A percentile compares a stretch with the other conserved stretches of the same genome.
Evolutionary conservation across 805 yeast genomes (phyloP).

Genomic region (Suhomyces vadensis): DNA sequence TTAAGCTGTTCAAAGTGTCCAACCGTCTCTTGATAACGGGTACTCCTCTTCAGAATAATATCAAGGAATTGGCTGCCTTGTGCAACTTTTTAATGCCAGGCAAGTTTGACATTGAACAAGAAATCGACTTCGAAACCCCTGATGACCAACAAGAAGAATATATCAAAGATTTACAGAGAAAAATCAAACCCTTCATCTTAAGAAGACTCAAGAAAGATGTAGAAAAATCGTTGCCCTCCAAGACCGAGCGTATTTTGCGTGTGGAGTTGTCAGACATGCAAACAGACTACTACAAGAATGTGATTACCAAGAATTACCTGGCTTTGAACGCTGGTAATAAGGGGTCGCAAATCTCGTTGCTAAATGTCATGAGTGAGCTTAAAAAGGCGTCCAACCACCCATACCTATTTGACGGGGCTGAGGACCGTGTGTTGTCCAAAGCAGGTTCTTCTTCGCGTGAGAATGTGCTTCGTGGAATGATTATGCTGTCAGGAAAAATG

Average conservation of each 20-base stretch:
- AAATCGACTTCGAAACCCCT: constrained; percentile 90
- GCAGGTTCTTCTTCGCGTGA: constrained; percentile 70
- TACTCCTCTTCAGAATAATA: constrained; percentile 95
- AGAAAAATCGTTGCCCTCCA: constrained; percentile 93
- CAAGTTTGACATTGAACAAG: constrained; percentile 83
- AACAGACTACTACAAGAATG: constrained; percentile 92
- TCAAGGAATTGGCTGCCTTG: constrained; percentile 92
- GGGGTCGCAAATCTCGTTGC: constrained; percentile 77
- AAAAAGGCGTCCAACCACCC: constrained; percentile 98
- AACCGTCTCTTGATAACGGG: constrained; percentile 93
- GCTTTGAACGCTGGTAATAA: constrained; percentile 86
- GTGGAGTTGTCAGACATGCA: constrained; percentile 95
- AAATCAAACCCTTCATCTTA: constrained; percentile 87
- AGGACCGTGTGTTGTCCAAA: constrained; percentile 71
- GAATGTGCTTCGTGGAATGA: constrained; percentile 80
- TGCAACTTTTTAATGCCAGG: constrained; percentile 98
- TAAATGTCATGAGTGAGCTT: constrained; percentile 92
- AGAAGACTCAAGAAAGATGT: constrained; percentile 96
- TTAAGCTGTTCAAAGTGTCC: constrained; percentile 75
- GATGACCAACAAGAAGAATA: constrained; percentile 84
- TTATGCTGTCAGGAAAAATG: constrained; percentile 99
- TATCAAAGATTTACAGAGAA: constrained; percentile 79
- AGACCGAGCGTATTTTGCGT: constrained; percentile 90
- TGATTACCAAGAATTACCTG: constrained; percentile 85
- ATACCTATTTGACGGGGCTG: constrained; percentile 90